These are phyloP conservation scores for Colletotrichum sp. DNA, from an alignment of 2,329 filamentous ascomycete species.

Conservation along the genomic window DNA sequence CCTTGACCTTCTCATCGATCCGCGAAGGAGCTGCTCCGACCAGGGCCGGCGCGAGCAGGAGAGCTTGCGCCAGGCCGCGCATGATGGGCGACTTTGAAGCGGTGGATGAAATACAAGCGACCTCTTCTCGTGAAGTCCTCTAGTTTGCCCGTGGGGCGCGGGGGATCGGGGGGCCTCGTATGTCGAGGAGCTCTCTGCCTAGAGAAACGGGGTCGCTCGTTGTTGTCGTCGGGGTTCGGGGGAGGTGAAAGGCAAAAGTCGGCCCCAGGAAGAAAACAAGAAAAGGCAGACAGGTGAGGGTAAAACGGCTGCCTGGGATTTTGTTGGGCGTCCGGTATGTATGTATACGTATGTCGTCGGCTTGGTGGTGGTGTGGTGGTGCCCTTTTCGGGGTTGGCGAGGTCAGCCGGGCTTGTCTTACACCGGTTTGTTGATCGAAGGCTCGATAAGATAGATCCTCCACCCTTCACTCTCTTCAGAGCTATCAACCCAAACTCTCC, in stretches of 20 bases:
- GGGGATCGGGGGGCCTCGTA: background rate
- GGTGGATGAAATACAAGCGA: background rate
- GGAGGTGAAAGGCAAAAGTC: background rate
- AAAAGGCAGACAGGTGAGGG: background rate
- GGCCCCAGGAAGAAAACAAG: background rate
- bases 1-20: background rate
- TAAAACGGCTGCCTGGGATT: background rate
- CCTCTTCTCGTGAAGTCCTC: background rate
- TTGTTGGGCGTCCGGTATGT: background rate
- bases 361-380: background rate
- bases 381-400: background rate
- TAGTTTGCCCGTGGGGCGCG: background rate
- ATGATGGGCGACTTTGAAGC: constrained; percentile 3
- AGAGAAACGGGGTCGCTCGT: background rate
- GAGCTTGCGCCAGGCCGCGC: constrained; percentile 23
- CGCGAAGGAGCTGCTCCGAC: constrained; percentile 28
- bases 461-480: background rate
- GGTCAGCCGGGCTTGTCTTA: background rate
- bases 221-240: background rate
- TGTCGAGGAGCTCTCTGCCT: background rate
- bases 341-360: background rate
- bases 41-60: constrained; percentile 41
- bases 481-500: background rate
- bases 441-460: background rate
- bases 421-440: background rate